phyloP scores from a whole-genome alignment of 495 filamentous ascomycete genomes.

The Penicillium ucsense region DNA sequence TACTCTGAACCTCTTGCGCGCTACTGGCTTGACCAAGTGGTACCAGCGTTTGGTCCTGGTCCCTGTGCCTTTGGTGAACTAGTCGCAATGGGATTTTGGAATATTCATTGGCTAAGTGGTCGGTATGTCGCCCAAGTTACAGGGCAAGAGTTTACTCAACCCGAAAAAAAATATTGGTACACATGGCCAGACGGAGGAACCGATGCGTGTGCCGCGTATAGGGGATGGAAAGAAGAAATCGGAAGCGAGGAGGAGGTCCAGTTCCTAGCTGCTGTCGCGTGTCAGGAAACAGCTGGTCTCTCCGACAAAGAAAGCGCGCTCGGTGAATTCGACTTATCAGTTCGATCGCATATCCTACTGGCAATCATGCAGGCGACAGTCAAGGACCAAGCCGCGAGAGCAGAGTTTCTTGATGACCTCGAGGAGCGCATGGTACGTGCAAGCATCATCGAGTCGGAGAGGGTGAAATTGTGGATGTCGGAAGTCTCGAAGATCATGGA shows the following conservation, averaged over 20 bases:
- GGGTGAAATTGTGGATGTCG: slow-evolving; percentile 12
- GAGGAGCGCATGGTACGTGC: slow-evolving; percentile 14
- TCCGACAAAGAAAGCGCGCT: slow-evolving; percentile 6
- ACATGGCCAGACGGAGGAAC: slow-evolving; percentile 14
- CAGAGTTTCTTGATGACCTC: slow-evolving; percentile 12
- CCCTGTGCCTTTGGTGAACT: slow-evolving; percentile 7
- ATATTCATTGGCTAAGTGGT: slow-evolving; percentile 13
- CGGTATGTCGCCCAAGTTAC: slow-evolving; percentile 11
- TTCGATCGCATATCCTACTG: slow-evolving; percentile 17
- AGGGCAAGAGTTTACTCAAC: slow-evolving; percentile 8
- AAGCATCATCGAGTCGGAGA: slow-evolving; percentile 13
- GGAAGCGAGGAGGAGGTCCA: slow-evolving; percentile 18
- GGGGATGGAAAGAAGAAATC: slow-evolving; percentile 17
- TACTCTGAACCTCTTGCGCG: slow-evolving; percentile 16
- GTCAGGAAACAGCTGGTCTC: slow-evolving; percentile 12
- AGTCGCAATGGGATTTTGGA: slow-evolving; percentile 11
- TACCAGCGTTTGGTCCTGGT: neutral
- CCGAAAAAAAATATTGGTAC: no score
- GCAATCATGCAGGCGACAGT: slow-evolving; percentile 17
- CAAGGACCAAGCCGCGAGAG: slow-evolving; percentile 9
- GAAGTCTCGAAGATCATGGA: slow-evolving; percentile 16
- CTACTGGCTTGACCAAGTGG: slow-evolving; percentile 14
- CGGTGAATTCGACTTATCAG: slow-evolving; percentile 15
- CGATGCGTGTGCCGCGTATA: slow-evolving; percentile 10
- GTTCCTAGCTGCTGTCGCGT: slow-evolving; percentile 17